These are phyloP conservation scores for Lasiosphaeria hispida DNA, from an alignment of 495 filamentous ascomycete species.

Conservation along the genomic window DNA sequence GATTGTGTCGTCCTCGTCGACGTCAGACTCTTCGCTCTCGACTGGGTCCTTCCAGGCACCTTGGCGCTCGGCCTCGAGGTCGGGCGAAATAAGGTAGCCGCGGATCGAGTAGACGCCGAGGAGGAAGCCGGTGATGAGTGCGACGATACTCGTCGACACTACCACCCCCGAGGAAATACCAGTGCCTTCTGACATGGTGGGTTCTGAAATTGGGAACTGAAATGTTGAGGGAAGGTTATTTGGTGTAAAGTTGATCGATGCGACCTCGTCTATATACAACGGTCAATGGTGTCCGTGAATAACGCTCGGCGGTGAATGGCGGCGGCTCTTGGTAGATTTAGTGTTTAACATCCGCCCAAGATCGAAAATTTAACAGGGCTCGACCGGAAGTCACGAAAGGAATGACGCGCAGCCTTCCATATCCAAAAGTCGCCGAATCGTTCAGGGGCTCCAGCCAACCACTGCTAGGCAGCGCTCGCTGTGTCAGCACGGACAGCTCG, in stretches of 20 bases:
- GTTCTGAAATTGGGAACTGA: background rate
- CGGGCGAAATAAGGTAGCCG: slow-evolving; percentile 50
- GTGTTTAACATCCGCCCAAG: too few species aligned
- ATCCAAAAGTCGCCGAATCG: background rate
- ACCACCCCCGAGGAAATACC: slow-evolving; percentile 35
- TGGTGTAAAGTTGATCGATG: too few species aligned
- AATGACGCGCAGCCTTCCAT: slow-evolving; percentile 2
- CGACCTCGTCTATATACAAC: too few species aligned
- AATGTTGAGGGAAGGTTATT: background rate
- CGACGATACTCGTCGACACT: slow-evolving; percentile 60
- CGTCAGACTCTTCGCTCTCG: slow-evolving; percentile 53
- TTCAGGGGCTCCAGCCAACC: background rate
- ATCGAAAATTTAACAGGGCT: background rate
- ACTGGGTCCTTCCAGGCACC: slow-evolving; percentile 35
- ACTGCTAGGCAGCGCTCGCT: background rate
- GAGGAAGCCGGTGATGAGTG: slow-evolving; percentile 62
- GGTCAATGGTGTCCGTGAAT: background rate
- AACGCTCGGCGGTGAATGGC: background rate
- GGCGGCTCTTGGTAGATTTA: background rate
- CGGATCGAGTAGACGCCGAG: slow-evolving; percentile 51
- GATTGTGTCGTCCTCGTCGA: slow-evolving; percentile 49
- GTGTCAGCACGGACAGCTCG: background rate
- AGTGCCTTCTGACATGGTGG: slow-evolving; percentile 12
- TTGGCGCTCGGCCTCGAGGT: slow-evolving; percentile 34
- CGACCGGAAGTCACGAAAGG: background rate